Evolutionary conservation across 257 asterid species (phyloP).

Genomic region (Linderniella brevidens): DNA sequence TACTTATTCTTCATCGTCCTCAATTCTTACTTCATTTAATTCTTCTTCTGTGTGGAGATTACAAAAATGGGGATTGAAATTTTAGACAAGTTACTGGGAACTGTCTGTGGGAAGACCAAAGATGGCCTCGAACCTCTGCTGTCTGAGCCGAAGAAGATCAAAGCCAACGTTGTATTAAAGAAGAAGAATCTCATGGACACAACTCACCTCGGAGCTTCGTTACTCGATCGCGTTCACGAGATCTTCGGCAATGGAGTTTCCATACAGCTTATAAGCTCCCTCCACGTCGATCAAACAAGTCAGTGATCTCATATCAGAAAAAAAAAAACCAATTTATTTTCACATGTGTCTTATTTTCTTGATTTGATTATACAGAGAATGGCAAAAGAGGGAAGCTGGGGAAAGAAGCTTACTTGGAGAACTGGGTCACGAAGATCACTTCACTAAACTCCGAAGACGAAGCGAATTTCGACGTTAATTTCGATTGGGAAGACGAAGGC

Average conservation of each 20-base stretch:
- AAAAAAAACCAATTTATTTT: too few relatives aligned
- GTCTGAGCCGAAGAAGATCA: conserved; percentile 22
- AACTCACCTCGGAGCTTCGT: conserved; percentile 27
- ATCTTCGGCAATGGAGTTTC: conserved; percentile 42
- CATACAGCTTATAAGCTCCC: conserved; percentile 52
- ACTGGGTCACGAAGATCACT: conserved; percentile 45
- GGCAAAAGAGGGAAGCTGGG: conserved; percentile 55
- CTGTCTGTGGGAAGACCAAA: conserved; percentile 24
- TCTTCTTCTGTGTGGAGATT: too few relatives aligned
- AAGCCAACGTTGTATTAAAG: conserved; percentile 41
- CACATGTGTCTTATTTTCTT: not conserved
- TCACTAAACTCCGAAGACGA: conserved; percentile 43
- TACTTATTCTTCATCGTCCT: too few relatives aligned
- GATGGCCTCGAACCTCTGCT: conserved; percentile 10
- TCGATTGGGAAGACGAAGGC: conserved; percentile 53
- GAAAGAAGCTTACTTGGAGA: conserved; percentile 38
- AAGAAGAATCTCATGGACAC: conserved; percentile 51
- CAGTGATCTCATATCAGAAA: not conserved
- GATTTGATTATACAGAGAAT: conserved; percentile 15
- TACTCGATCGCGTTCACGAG: conserved; percentile 47
- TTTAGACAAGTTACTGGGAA: conserved; percentile 22
- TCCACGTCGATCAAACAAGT: conserved; percentile 25
- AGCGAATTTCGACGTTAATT: conserved; percentile 23
- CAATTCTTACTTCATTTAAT: too few relatives aligned
- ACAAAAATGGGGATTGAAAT: conserved; percentile 13